phyloP scores from a whole-genome alignment of 2,329 filamentous ascomycete genomes.

The Ophiocordyceps camponoti-rufipedis region DNA sequence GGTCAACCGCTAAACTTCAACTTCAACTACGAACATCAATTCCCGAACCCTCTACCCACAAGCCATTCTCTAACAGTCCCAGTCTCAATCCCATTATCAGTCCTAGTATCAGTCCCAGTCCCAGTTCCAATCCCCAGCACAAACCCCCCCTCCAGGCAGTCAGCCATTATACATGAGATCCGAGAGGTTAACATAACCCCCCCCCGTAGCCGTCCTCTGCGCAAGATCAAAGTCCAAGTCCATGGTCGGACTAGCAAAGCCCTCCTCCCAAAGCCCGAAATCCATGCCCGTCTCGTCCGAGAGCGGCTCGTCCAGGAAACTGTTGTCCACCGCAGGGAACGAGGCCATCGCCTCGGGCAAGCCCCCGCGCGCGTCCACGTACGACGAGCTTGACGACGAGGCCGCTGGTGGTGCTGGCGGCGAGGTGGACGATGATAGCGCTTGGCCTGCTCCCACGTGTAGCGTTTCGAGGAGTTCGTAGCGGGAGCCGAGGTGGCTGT shows the following conservation, averaged over 20 bases:
- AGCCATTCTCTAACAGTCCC: too few species aligned
- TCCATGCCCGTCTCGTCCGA: slow-evolving; percentile 13
- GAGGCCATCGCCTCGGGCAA: slow-evolving; percentile 2
- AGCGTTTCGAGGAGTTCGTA: not conserved
- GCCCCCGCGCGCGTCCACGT: not conserved
- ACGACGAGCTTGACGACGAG: not conserved
- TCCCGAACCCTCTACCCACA: too few species aligned
- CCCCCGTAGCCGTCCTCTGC: slow-evolving; percentile 6
- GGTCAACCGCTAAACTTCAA: too few species aligned
- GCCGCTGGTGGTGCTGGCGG: slow-evolving; percentile 1
- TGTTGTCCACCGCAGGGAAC: slow-evolving; percentile 12
- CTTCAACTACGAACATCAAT: too few species aligned
- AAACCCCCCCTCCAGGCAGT: too few species aligned
- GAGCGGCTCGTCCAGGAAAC: slow-evolving; percentile 10
- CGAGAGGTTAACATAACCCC: slow-evolving; percentile 2
- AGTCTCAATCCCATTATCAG: too few species aligned
- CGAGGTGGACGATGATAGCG: slow-evolving; percentile 31
- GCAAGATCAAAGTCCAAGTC: slow-evolving; percentile 14
- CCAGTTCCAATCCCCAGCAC: too few species aligned
- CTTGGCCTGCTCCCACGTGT: slow-evolving; percentile 9
- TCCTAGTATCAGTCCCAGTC: too few species aligned
- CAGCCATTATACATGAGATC: slow-evolving; percentile 2
- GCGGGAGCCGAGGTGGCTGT: not conserved
- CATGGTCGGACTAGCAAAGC: slow-evolving; percentile 17
- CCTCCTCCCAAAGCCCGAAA: slow-evolving; percentile 18